These are phyloP conservation scores for Seminavis robusta DNA, from an alignment of 108 stramenopile species.

Conservation along the genomic window DNA sequence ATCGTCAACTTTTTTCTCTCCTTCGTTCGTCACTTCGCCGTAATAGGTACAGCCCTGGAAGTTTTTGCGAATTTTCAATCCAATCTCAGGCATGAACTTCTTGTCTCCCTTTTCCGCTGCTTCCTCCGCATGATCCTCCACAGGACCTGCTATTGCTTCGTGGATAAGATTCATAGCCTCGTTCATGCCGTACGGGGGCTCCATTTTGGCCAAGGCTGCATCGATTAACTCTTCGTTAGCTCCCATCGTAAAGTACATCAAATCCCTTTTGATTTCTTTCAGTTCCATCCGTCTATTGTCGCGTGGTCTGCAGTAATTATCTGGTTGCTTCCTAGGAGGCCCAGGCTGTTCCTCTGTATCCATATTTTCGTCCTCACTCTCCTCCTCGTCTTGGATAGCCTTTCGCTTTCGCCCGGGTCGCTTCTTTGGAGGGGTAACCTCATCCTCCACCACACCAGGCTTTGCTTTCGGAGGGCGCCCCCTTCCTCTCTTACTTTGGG, in stretches of 20 bases:
- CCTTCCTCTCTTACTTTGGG: not conserved
- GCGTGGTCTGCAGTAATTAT: too few species aligned
- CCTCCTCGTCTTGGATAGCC: not conserved
- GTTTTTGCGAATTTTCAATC: slow-evolving; percentile 11
- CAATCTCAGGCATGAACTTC: not conserved
- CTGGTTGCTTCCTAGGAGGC: too few species aligned
- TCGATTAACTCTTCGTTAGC: slow-evolving; percentile 15
- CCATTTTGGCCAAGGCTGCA: not conserved
- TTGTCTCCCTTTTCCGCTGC: not conserved
- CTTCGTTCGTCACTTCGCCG: not conserved
- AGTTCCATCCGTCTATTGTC: too few species aligned
- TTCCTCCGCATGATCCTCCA: not conserved
- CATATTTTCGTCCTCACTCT: not conserved
- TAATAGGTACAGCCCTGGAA: not conserved
- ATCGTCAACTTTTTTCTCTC: not conserved
- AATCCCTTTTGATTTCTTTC: not conserved
- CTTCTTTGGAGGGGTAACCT: not conserved
- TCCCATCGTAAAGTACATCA: not conserved
- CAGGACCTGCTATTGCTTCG: not conserved
- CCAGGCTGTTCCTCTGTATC: not conserved
- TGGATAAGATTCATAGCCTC: slow-evolving; percentile 9
- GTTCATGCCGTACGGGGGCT: slow-evolving; percentile 7
- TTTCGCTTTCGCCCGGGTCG: not conserved
- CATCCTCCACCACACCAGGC: not conserved
- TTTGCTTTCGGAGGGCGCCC: too few species aligned